Conservation (phyloP, 192 early-diverging fungal genomes). For the Coemansia pectinata region DNA sequence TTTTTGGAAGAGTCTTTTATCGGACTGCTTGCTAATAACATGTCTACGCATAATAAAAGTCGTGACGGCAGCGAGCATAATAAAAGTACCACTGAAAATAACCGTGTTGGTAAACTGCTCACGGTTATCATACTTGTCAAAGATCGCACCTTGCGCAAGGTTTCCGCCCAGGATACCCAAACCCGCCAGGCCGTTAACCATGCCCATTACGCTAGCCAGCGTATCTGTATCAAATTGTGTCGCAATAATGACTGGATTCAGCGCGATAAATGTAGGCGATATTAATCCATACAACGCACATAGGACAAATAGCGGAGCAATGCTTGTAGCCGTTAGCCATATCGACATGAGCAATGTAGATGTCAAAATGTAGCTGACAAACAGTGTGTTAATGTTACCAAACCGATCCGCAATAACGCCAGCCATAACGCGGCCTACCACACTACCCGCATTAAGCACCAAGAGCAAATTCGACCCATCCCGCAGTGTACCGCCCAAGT, state of each 20-base stretch:
- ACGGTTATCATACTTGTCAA: conserved; percentile 28
- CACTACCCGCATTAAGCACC: conserved; percentile 32
- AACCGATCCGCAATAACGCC: conserved; percentile 33
- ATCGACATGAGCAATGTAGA: conserved; percentile 27
- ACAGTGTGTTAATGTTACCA: conserved; percentile 36
- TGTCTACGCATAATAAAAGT: conserved; percentile 23
- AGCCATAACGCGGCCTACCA: conserved; percentile 26
- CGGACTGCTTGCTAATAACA: conserved; percentile 10
- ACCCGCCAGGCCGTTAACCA: conserved; percentile 18
- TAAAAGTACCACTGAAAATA: conserved; percentile 36
- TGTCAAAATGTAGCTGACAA: conserved; percentile 17
- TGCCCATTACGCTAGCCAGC: conserved; percentile 29
- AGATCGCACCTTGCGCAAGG: conserved; percentile 28
- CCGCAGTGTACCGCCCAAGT: conserved; percentile 13
- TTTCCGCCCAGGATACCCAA: conserved; percentile 28
- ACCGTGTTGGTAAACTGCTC: conserved; percentile 34
- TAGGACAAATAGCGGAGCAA: conserved; percentile 28
- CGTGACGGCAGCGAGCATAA: conserved; percentile 21
- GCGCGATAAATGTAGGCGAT: conserved; percentile 36
- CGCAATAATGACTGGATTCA: conserved; percentile 37
- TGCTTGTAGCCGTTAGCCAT: conserved; percentile 27
- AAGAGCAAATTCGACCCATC: conserved; percentile 24
- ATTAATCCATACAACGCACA: conserved; percentile 40
- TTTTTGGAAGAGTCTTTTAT: conserved; percentile 14
- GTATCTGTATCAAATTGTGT: conserved; percentile 7